A percentile compares a stretch with the other conserved stretches of the same genome.
These are phyloP conservation scores for Psilocybe mexicana DNA, from an alignment of 1,284 basidiomycete species.

Conservation along the genomic window DNA sequence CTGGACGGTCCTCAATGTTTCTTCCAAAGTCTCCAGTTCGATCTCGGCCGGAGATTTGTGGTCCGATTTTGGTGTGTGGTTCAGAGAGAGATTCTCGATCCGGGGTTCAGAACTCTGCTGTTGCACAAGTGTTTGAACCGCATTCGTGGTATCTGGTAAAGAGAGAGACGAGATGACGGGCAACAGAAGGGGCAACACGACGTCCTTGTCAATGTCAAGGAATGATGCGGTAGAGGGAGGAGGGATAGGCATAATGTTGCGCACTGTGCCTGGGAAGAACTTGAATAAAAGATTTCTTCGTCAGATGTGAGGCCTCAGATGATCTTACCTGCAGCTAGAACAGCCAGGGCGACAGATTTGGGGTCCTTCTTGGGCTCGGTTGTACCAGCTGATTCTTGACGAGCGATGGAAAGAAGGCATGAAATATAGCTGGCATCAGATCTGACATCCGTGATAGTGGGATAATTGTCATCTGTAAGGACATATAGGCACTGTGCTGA, in stretches of 20 bases:
- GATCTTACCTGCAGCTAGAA: constrained; percentile 69
- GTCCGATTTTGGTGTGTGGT: constrained; percentile 66
- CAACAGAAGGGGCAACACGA: constrained; percentile 73
- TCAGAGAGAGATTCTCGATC: constrained; percentile 59
- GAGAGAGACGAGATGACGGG: constrained; percentile 68
- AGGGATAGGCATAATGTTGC: constrained; percentile 74
- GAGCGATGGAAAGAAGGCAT: constrained; percentile 72
- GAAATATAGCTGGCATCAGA: constrained; percentile 63
- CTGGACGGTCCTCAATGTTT: constrained; percentile 70
- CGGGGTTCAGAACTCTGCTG: constrained; percentile 52
- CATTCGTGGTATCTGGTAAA: constrained; percentile 51
- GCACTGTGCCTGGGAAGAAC: constrained; percentile 60
- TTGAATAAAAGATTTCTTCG: neutral
- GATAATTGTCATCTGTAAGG: constrained; percentile 83
- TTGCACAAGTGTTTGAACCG: constrained; percentile 55
- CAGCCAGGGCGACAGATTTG: constrained; percentile 55
- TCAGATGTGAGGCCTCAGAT: neutral
- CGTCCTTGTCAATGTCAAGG: constrained; percentile 69
- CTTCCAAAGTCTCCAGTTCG: constrained; percentile 76
- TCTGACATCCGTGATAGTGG: constrained; percentile 64
- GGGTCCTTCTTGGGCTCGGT: constrained; percentile 50
- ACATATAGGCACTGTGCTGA: constrained; percentile 89
- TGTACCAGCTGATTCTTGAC: constrained; percentile 36
- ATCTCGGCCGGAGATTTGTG: constrained; percentile 69
- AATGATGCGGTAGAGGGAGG: constrained; percentile 61